A percentile compares a stretch with the other conserved stretches of the same genome.
phyloP scores from a whole-genome alignment of 2,329 filamentous ascomycete species.

The Aspergillus ustus region DNA sequence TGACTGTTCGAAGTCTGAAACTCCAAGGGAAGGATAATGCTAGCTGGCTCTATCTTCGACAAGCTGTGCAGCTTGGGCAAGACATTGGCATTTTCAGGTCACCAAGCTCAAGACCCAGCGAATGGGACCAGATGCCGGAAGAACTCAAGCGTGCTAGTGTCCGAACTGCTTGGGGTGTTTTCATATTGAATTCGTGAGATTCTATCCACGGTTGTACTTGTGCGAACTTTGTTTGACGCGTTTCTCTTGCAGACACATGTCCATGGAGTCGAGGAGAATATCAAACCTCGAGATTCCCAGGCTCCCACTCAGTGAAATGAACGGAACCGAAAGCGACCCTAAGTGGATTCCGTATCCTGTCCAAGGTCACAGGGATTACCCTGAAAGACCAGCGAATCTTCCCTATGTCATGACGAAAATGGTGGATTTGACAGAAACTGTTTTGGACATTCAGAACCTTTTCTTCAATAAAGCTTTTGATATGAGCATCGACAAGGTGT shows the following conservation, averaged over 20 bases:
- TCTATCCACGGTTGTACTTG: neutral
- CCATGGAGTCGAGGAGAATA: conserved; percentile 30
- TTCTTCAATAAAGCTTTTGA: conserved; percentile 27
- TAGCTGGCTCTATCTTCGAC: conserved; percentile 38
- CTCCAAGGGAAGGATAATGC: conserved; percentile 32
- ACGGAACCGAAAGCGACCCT: conserved; percentile 21
- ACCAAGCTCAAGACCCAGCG: conserved; percentile 16
- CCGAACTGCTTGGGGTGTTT: conserved; percentile 38
- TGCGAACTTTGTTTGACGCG: conserved; percentile 15
- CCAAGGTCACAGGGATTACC: conserved; percentile 33
- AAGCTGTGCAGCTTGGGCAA: conserved; percentile 38
- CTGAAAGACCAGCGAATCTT: conserved; percentile 32
- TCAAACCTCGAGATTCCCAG: conserved; percentile 27
- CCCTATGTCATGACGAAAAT: conserved; percentile 29
- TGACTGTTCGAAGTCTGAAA: conserved; percentile 32
- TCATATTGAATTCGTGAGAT: conserved; percentile 35
- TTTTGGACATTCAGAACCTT: conserved; percentile 31
- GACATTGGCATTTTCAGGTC: conserved; percentile 35
- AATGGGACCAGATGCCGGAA: conserved; percentile 18
- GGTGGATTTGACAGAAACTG: conserved; percentile 28
- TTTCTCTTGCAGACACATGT: conserved; percentile 31
- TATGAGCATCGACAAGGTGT: conserved; percentile 22
- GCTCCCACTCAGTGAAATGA: conserved; percentile 19
- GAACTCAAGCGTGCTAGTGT: conserved; percentile 29
- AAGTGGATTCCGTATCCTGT: conserved; percentile 43